phyloP scores from a whole-genome alignment of 2,329 filamentous ascomycete genomes.

The Tolypocladium guangdongense region DNA sequence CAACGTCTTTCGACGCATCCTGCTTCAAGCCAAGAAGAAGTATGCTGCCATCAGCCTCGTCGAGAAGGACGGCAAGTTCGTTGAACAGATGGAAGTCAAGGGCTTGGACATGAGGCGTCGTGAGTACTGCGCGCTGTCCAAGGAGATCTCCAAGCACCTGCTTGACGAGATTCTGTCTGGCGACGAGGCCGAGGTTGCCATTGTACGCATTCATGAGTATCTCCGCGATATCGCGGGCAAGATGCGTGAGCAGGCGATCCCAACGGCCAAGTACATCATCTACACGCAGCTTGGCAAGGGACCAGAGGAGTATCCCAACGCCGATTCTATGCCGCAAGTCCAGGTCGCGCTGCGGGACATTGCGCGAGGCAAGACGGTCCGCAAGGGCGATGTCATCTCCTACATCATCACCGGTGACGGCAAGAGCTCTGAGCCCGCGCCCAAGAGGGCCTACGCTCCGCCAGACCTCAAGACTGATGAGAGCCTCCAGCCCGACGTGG shows the following conservation, averaged over 20 bases:
- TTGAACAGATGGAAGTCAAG: conserved; percentile 95
- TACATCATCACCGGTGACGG: conserved; percentile 82
- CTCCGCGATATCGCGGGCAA: conserved; percentile 71
- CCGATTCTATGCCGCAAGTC: conserved; percentile 90
- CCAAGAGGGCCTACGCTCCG: conserved; percentile 81
- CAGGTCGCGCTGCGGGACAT: conserved; percentile 88
- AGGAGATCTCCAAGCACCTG: conserved; percentile 83
- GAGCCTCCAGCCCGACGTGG: conserved; percentile 75
- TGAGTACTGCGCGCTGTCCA: conserved; percentile 92
- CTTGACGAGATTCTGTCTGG: conserved; percentile 93
- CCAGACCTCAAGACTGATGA: conserved; percentile 72
- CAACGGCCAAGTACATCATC: conserved; percentile 85
- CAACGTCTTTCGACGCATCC: conserved; percentile 85
- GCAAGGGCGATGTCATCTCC: conserved; percentile 90
- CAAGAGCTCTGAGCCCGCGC: conserved; percentile 55
- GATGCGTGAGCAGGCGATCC: conserved; percentile 73
- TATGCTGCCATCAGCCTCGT: conserved; percentile 94
- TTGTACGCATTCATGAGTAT: conserved; percentile 88
- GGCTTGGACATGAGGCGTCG: conserved; percentile 95
- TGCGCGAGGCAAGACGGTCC: conserved; percentile 74
- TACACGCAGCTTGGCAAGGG: conserved; percentile 95
- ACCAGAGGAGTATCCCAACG: conserved; percentile 88
- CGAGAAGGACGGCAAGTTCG: conserved; percentile 76
- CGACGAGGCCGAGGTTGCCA: conserved; percentile 77
- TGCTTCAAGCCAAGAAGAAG: conserved; percentile 98